Conservation (phyloP, 1,284 basidiomycete genomes). For the Polyporus tsugae region DNA sequence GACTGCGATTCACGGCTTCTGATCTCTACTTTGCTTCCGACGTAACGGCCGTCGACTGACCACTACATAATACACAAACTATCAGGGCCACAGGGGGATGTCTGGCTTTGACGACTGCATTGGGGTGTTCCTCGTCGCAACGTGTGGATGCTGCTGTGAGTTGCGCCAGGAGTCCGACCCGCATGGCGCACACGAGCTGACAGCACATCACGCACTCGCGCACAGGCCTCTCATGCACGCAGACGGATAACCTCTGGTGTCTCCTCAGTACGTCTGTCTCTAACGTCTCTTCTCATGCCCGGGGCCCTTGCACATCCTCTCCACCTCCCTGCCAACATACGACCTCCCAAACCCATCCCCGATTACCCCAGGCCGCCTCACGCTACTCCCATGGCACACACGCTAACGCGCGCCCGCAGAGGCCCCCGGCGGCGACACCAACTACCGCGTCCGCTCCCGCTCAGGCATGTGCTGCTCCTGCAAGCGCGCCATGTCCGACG, state of each 20-base stretch:
- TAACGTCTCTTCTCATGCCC: not conserved
- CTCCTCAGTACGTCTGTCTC: constrained; percentile 26
- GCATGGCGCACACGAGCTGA: not conserved
- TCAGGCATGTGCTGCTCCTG: constrained; percentile 27
- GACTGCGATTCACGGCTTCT: constrained; percentile 13
- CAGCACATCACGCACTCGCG: not conserved
- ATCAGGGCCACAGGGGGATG: constrained; percentile 12
- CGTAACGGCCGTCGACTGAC: not conserved
- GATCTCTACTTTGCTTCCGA: constrained; percentile 1
- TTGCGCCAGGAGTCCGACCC: not conserved
- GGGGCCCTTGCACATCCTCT: not conserved
- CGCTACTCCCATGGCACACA: no score
- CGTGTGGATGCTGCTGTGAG: constrained; percentile 28
- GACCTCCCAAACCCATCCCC: not conserved
- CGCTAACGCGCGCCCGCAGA: not conserved
- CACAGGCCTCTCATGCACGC: constrained; percentile 21
- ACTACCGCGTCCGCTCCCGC: constrained; percentile 10
- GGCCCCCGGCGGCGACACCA: not conserved
- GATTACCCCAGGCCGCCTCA: not conserved
- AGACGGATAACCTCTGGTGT: constrained; percentile 26
- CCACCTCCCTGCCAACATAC: not conserved
- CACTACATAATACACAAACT: not conserved
- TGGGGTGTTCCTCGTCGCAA: constrained; percentile 14
- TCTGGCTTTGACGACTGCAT: constrained; percentile 22
- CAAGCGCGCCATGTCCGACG: constrained; percentile 28